A percentile compares a stretch with the other conserved stretches of the same genome.
Evolutionary conservation across 148 eudicot species (phyloP).

Genomic region (Rhododendron simsii): DNA sequence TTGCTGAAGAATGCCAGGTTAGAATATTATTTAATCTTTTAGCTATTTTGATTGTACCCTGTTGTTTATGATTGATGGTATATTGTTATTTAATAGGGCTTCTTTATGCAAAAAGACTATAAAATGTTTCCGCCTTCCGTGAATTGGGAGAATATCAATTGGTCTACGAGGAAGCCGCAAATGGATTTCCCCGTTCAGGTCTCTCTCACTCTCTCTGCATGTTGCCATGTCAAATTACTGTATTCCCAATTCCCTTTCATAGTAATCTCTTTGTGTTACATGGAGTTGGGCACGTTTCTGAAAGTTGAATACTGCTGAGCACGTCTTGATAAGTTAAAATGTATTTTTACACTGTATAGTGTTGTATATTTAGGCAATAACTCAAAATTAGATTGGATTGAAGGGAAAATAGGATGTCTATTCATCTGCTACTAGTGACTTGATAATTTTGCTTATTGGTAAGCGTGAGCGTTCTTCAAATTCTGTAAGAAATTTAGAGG

Average conservation of each 20-base stretch:
- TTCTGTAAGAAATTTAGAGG: background rate
- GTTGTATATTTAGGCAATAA: background rate
- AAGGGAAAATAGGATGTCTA: background rate
- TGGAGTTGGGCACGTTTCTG: background rate
- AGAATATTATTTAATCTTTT: background rate
- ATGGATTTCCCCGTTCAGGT: conserved; percentile 98
- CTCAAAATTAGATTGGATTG: background rate
- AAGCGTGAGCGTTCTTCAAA: background rate
- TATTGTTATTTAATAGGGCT: conserved; percentile 46
- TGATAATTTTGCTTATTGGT: background rate
- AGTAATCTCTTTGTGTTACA: background rate
- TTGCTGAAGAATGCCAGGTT: conserved; percentile 89
- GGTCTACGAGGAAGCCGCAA: conserved; percentile 89
- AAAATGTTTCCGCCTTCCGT: conserved; percentile 97
- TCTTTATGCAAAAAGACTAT: conserved; percentile 94
- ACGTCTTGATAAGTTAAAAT: background rate
- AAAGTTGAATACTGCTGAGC: background rate
- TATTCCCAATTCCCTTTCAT: background rate
- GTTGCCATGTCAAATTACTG: background rate
- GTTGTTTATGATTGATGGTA: background rate
- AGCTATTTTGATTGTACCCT: background rate
- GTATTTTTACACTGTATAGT: background rate
- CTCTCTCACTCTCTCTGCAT: background rate
- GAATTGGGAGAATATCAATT: conserved; percentile 85
- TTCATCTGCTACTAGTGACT: background rate